Evolutionary conservation across 2,329 filamentous ascomycete genomes (phyloP).

Genomic region (Xylaria sp.): DNA sequence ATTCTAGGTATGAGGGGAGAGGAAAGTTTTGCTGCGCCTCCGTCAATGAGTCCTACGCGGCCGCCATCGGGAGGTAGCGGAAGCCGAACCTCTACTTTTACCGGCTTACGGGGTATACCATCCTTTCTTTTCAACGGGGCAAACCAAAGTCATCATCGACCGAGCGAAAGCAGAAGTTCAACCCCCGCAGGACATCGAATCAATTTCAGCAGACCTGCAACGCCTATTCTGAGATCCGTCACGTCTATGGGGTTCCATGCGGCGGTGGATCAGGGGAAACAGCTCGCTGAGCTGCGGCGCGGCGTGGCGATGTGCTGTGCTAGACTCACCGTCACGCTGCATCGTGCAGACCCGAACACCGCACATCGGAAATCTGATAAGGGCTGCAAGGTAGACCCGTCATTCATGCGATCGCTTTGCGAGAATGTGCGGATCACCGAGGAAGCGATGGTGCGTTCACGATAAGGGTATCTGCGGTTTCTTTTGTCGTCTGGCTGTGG

Average conservation of each 20-base stretch:
- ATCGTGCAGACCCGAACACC: conserved; percentile 32
- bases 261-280: conserved; percentile 37
- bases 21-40: conserved; percentile 24
- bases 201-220: conserved; percentile 19
- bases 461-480: conserved; percentile 10
- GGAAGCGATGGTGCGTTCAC: conserved; percentile 44
- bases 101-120: conserved; percentile 24
- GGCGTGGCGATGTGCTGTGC: conserved; percentile 64
- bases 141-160: conserved; percentile 30
- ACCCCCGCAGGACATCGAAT: conserved; percentile 4
- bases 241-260: conserved; percentile 29
- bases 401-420: conserved; percentile 52
- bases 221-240: conserved; percentile 29
- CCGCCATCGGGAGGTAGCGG: conserved; percentile 35
- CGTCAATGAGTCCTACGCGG: conserved; percentile 10
- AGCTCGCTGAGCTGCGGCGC: conserved; percentile 56
- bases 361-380: conserved; percentile 13
- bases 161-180: conserved; percentile 22
- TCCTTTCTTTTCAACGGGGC: conserved; percentile 27
- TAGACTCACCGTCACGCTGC: conserved; percentile 62
- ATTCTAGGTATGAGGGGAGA: conserved; percentile 58
- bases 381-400: conserved; percentile 45
- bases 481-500: not conserved
- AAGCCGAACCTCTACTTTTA: conserved; percentile 28
- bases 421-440: conserved; percentile 54